Evolutionary conservation across 176 grass and related monocot species (phyloP).

Genomic region (Zoysia pacifica): DNA sequence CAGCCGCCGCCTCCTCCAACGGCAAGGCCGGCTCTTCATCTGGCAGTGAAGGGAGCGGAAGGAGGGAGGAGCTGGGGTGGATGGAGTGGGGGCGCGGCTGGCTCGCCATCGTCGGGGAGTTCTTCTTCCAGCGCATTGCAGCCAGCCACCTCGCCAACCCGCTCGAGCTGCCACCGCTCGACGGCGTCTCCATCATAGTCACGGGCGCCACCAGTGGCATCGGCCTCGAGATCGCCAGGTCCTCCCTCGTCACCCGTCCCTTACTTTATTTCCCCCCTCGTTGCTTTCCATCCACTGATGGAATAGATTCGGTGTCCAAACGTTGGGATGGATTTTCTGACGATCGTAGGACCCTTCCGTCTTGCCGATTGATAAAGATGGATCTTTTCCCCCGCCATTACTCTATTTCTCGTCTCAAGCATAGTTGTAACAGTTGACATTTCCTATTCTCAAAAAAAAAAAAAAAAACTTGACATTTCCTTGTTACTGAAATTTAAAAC

Average conservation of each 20-base stretch:
- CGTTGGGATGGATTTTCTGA: background rate
- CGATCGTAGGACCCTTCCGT: background rate
- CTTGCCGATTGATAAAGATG: background rate
- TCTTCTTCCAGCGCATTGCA: conserved; percentile 95
- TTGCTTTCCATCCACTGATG: background rate
- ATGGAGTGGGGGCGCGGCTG: conserved; percentile 85
- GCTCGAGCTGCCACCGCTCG: conserved; percentile 68
- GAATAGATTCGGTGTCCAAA: background rate
- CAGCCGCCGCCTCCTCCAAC: background rate
- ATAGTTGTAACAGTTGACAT: background rate
- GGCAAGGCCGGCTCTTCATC: conserved; percentile 11
- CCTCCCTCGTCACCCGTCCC: background rate
- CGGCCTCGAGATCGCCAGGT: conserved; percentile 97
- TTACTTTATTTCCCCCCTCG: background rate
- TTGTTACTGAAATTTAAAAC: background rate
- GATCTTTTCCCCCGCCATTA: conserved; percentile 3
- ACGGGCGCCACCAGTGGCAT: conserved; percentile 95
- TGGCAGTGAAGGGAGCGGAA: conserved; percentile 18
- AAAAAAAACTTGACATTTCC: too few species aligned
- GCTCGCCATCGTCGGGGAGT: conserved; percentile 69
- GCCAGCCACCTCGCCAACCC: conserved; percentile 94
- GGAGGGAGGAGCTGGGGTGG: conserved; percentile 84
- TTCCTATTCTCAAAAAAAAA: too few species aligned
- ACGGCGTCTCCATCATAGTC: conserved; percentile 70
- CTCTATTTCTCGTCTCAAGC: background rate